Conservation (phyloP, 2,329 filamentous ascomycete species). For the Coniochaeta sp. region DNA sequence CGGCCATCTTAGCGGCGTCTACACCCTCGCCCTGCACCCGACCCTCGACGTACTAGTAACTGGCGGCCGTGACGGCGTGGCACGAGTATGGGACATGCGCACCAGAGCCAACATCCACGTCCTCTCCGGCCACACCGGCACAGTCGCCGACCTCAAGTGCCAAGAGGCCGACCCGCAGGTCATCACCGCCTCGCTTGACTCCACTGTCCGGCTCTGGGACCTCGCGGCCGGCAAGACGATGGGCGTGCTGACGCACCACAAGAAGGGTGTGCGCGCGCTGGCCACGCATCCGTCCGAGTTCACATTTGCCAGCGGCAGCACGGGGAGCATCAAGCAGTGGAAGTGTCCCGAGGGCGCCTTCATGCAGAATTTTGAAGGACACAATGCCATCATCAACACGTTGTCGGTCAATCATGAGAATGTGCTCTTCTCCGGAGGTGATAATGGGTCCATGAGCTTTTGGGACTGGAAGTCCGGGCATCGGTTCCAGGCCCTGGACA, state of each 20-base stretch:
- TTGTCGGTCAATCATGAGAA: slow-evolving; percentile 91
- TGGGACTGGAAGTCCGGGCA: slow-evolving; percentile 99
- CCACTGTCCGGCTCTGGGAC: slow-evolving; percentile 89
- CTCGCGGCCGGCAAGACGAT: slow-evolving; percentile 93
- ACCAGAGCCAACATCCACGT: slow-evolving; percentile 95
- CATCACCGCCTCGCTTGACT: slow-evolving; percentile 87
- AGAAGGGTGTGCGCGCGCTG: slow-evolving; percentile 86
- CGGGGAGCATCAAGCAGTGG: slow-evolving; percentile 97
- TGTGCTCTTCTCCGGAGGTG: slow-evolving; percentile 87
- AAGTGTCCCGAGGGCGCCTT: slow-evolving; percentile 96
- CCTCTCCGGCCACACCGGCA: slow-evolving; percentile 81
- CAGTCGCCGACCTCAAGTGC: slow-evolving; percentile 81
- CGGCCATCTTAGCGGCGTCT: slow-evolving; percentile 92
- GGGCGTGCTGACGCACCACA: slow-evolving; percentile 95
- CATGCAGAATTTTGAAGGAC: slow-evolving; percentile 98
- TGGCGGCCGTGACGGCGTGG: slow-evolving; percentile 88
- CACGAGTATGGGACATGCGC: slow-evolving; percentile 96
- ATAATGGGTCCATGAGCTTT: slow-evolving; percentile 94
- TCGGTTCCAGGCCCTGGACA: slow-evolving; percentile 82
- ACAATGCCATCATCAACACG: slow-evolving; percentile 94
- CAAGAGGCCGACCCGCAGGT: slow-evolving; percentile 96
- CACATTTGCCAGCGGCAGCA: slow-evolving; percentile 89
- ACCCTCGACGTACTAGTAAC: slow-evolving; percentile 93
- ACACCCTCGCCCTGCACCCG: slow-evolving; percentile 86
- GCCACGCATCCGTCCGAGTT: slow-evolving; percentile 86